A percentile compares a stretch with the other conserved stretches of the same genome.
phyloP scores from a whole-genome alignment of 2,329 filamentous ascomycete species.

The Aspergillus costaricaensis region DNA sequence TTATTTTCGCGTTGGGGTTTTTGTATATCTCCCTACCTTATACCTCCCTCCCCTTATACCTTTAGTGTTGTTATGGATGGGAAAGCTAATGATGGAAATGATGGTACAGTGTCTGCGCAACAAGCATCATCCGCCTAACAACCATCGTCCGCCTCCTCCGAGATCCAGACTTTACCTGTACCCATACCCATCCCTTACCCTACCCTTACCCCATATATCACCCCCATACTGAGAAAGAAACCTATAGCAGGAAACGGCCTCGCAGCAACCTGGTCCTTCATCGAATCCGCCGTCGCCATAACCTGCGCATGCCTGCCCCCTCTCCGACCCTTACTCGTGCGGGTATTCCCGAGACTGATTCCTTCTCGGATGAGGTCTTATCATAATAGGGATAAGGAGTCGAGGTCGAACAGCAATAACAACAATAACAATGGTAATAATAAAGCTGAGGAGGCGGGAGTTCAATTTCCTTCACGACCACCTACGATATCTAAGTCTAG shows the following conservation, averaged over 20 bases:
- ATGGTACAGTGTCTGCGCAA: constrained; percentile 29
- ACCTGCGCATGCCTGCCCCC: constrained; percentile 35
- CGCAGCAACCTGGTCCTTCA: constrained; percentile 33
- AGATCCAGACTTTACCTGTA: constrained; percentile 25
- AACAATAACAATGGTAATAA: too few species aligned
- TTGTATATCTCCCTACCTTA: constrained; percentile 22
- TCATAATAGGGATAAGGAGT: constrained; percentile 8
- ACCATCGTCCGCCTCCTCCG: constrained; percentile 28
- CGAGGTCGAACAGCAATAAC: too few species aligned
- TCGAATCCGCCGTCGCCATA: constrained; percentile 35
- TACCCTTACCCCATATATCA: neutral
- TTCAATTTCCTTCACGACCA: too few species aligned
- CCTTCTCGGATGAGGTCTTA: constrained; percentile 17
- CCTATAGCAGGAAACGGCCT: constrained; percentile 18
- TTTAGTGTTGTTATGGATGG: neutral
- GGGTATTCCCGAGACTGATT: constrained; percentile 28
- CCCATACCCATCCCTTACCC: neutral
- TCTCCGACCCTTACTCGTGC: constrained; percentile 29
- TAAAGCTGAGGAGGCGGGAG: too few species aligned
- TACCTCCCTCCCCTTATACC: neutral
- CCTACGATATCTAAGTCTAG: too few species aligned
- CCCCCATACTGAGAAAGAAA: too few species aligned
- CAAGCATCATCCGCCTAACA: constrained; percentile 20
- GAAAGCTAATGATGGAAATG: too few species aligned
- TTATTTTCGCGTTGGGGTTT: constrained; percentile 32